Evolutionary conservation across 1,284 basidiomycete genomes (phyloP).

Genomic region (Malassezia japonica): DNA sequence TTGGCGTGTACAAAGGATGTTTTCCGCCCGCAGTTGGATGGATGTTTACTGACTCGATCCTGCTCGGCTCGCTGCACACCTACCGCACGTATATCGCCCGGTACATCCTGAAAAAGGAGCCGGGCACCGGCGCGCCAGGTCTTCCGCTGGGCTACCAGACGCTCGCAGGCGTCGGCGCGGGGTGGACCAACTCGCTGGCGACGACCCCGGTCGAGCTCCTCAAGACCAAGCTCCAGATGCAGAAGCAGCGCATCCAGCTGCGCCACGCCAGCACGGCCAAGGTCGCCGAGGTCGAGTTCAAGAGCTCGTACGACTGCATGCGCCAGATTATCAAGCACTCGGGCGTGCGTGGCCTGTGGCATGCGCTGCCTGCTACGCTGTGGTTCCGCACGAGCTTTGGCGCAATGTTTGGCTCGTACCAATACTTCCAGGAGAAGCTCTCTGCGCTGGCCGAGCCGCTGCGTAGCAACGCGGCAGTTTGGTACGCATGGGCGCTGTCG

Average conservation of each 20-base stretch:
- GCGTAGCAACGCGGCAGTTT: constrained; percentile 16
- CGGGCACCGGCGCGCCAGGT: constrained; percentile 7
- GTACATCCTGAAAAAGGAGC: constrained; percentile 11
- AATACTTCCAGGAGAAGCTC: constrained; percentile 34
- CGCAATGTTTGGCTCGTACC: constrained; percentile 46
- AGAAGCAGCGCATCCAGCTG: constrained; percentile 55
- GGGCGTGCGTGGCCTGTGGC: constrained; percentile 46
- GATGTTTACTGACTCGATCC: constrained; percentile 64
- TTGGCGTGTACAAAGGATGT: constrained; percentile 52
- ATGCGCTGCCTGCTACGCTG: constrained; percentile 48
- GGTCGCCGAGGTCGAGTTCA: constrained; percentile 19
- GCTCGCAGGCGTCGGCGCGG: constrained; percentile 64
- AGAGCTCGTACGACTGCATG: constrained; percentile 47
- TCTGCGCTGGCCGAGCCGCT: constrained; percentile 5
- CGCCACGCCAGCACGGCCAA: constrained; percentile 1
- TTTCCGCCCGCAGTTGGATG: constrained; percentile 64
- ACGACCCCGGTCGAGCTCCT: constrained; percentile 56
- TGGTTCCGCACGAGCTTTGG: constrained; percentile 45
- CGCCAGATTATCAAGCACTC: constrained; percentile 36
- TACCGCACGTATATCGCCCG: constrained; percentile 23
- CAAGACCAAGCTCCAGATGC: constrained; percentile 66
- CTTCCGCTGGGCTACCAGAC: constrained; percentile 29
- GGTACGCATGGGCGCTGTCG: constrained; percentile 54
- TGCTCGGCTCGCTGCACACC: constrained; percentile 60
- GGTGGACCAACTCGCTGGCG: constrained; percentile 62